These are phyloP conservation scores for Abrus precatorius DNA, from an alignment of 306 rosid species.

Conservation along the genomic window DNA sequence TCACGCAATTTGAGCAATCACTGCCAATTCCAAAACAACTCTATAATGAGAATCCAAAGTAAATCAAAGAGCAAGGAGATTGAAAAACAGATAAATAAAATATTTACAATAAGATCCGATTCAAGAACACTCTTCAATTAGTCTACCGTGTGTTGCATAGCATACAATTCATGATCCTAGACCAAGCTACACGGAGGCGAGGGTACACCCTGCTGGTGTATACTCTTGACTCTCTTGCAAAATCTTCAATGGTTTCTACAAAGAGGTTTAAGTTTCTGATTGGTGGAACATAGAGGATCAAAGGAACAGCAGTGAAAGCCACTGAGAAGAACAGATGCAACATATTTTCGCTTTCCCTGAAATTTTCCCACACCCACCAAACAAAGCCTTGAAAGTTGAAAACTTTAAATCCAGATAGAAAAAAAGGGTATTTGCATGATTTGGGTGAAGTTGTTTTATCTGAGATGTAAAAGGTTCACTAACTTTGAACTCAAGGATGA, in stretches of 20 bases:
- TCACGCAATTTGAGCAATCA: background rate
- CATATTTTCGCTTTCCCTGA: conserved; percentile 6
- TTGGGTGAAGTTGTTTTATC: background rate
- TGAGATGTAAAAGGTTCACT: background rate
- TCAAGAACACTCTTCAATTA: background rate
- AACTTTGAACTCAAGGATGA: background rate
- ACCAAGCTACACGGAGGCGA: conserved; percentile 60
- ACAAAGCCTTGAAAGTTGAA: background rate
- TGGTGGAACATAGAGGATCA: conserved; percentile 83
- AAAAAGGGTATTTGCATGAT: conserved; percentile 35
- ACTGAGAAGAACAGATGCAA: conserved; percentile 67
- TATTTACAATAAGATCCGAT: conserved; percentile 2
- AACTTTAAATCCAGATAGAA: background rate
- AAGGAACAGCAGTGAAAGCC: conserved; percentile 76
- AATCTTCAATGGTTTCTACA: conserved; percentile 71
- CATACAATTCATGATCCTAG: conserved; percentile 61
- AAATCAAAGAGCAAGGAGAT: background rate
- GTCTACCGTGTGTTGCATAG: conserved; percentile 66
- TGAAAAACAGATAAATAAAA: background rate
- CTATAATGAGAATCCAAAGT: background rate
- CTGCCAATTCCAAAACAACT: background rate
- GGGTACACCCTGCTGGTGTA: conserved; percentile 62
- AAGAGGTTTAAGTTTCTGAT: conserved; percentile 73
- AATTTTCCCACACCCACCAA: background rate
- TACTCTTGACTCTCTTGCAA: conserved; percentile 57